These are phyloP conservation scores for Verbascum thapsus DNA, from an alignment of 257 asterid species.

Conservation along the genomic window DNA sequence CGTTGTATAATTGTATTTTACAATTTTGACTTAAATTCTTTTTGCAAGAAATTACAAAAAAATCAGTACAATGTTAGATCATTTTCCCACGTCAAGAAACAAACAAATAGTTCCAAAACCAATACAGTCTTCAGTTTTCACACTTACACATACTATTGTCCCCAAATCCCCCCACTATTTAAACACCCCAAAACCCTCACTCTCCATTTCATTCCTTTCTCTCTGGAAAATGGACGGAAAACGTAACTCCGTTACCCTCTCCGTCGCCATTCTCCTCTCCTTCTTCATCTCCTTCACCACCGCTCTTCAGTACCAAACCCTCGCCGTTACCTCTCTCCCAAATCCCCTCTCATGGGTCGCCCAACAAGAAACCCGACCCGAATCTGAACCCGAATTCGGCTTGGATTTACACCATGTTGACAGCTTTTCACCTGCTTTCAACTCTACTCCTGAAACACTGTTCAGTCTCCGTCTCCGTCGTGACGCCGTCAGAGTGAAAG, in stretches of 20 bases:
- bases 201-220: background rate
- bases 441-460: conserved; percentile 58
- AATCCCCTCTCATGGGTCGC: conserved; percentile 43
- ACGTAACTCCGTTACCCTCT: background rate
- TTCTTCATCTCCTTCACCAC: too few relatives aligned
- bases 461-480: conserved; percentile 71
- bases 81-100: conserved; percentile 22
- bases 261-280: too few relatives aligned
- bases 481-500: conserved; percentile 55
- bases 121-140: background rate
- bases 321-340: background rate
- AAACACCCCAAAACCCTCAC: conserved; percentile 5
- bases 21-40: too few relatives aligned
- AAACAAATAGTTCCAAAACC: background rate
- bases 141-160: background rate
- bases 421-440: conserved; percentile 39
- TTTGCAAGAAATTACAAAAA: too few relatives aligned
- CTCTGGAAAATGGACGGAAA: conserved; percentile 23
- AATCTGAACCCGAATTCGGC: conserved; percentile 21
- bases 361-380: conserved; percentile 13
- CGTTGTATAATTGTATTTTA: too few relatives aligned
- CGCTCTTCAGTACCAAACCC: too few relatives aligned
- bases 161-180: conserved; percentile 1
- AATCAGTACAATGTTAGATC: conserved; percentile 12
- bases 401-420: conserved; percentile 68